These are phyloP conservation scores for Petasospora rhodanensis DNA, from an alignment of 1,139 yeast genomes.

Conservation along the genomic window DNA sequence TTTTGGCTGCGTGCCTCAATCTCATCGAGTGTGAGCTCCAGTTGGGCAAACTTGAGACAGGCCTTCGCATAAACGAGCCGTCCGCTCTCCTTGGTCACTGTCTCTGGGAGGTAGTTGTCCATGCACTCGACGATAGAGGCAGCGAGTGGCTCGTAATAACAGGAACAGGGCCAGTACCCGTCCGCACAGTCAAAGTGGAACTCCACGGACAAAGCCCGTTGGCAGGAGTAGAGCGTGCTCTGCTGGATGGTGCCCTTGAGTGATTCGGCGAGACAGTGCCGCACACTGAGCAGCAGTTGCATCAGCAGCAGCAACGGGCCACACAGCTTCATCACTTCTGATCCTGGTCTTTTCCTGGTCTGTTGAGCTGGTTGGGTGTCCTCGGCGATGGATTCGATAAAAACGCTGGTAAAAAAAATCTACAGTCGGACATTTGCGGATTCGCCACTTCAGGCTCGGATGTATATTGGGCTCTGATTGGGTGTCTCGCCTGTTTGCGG, in stretches of 20 bases:
- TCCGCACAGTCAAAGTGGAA: slow-evolving; percentile 20
- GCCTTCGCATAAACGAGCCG: slow-evolving; percentile 6
- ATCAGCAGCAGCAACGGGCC: not conserved
- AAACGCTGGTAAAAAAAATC: too few relatives aligned
- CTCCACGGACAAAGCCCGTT: slow-evolving; percentile 12
- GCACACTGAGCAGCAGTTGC: not conserved
- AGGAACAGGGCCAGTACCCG: slow-evolving; percentile 16
- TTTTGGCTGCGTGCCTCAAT: slow-evolving; percentile 12
- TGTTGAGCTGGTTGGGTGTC: too few relatives aligned
- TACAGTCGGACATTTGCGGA: too few relatives aligned
- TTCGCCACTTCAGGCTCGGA: too few relatives aligned
- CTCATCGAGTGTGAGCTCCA: slow-evolving; percentile 8
- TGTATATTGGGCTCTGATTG: too few relatives aligned
- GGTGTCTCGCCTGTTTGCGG: too few relatives aligned
- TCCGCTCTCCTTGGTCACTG: slow-evolving; percentile 5
- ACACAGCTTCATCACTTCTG: not conserved
- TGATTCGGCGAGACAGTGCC: slow-evolving; percentile 9
- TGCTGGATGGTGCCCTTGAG: slow-evolving; percentile 21
- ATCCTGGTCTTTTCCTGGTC: too few relatives aligned
- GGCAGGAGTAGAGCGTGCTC: slow-evolving; percentile 23
- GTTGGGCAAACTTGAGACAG: slow-evolving; percentile 12
- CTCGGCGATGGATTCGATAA: too few relatives aligned
- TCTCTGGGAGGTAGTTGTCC: slow-evolving; percentile 14
- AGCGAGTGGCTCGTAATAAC: slow-evolving; percentile 18
- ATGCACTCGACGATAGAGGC: slow-evolving; percentile 22